Percentiles rank a stretch among this genome's conserved stretches.
Evolutionary conservation across 148 eudicot species (phyloP).

Genomic region (Chenopodium album): DNA sequence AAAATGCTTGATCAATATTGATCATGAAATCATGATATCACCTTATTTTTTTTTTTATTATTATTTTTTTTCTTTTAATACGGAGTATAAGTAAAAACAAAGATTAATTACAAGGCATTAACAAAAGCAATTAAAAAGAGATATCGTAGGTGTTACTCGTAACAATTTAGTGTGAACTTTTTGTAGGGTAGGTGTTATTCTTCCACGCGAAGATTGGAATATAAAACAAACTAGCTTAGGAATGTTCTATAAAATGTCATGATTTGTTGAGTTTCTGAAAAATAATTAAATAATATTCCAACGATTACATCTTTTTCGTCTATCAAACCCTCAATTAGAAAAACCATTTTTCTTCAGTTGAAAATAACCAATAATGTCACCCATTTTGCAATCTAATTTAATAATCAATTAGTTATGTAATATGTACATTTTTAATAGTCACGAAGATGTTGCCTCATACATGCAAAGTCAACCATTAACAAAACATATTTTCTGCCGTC

Average conservation of each 20-base stretch:
- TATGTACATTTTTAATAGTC: neutral
- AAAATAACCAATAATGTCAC: neutral
- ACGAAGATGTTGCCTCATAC: neutral
- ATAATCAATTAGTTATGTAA: neutral
- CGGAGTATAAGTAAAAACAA: too few relatives aligned
- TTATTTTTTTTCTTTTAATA: too few relatives aligned
- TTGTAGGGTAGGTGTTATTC: neutral
- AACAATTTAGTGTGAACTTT: neutral
- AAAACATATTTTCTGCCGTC: neutral
- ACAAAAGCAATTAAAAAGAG: too few relatives aligned
- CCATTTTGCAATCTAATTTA: neutral
- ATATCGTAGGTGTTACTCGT: neutral
- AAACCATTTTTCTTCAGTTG: neutral
- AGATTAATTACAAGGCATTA: too few relatives aligned
- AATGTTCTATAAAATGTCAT: neutral
- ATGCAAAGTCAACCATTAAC: neutral
- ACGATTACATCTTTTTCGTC: neutral
- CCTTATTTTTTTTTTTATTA: too few relatives aligned
- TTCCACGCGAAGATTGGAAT: conserved; percentile 1
- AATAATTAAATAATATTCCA: neutral
- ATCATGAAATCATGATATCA: too few relatives aligned
- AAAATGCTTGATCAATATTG: too few relatives aligned
- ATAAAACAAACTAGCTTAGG: neutral
- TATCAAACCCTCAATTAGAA: neutral
- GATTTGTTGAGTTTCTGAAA: neutral